phyloP scores from a whole-genome alignment of 169 alveolate species.

The Cryptosporidium parvum region DNA sequence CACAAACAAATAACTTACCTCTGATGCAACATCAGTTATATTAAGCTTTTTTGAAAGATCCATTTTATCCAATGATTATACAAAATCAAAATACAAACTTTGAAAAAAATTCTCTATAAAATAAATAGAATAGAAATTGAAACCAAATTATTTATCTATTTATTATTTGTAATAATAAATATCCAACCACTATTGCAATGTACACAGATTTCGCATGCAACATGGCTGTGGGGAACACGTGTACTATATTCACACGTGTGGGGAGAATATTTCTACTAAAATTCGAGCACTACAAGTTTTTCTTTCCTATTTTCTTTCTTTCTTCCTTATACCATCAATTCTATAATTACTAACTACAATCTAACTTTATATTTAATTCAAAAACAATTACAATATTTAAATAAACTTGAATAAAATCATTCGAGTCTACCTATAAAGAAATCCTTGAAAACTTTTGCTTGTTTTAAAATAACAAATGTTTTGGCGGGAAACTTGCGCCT shows the following conservation, averaged over 20 bases:
- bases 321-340: background rate
- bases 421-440: background rate
- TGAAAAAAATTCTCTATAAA: background rate
- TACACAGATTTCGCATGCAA: background rate
- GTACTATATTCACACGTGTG: background rate
- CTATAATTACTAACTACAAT: too few species aligned
- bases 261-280: conserved; percentile 13
- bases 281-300: background rate
- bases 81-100: conserved; percentile 8
- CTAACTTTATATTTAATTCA: background rate
- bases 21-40: conserved; percentile 58
- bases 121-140: background rate
- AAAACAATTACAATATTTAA: background rate
- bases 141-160: background rate
- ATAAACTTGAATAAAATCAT: too few species aligned
- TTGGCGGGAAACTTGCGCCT: background rate
- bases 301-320: background rate
- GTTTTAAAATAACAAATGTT: background rate
- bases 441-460: background rate
- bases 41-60: conserved; percentile 68
- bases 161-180: background rate
- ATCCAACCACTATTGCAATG: background rate
- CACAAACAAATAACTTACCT: conserved; percentile 40
- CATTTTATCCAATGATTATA: conserved; percentile 3
- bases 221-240: conserved; percentile 24